Conservation (phyloP, 345 rosid genomes). For the Firmiana major region DNA sequence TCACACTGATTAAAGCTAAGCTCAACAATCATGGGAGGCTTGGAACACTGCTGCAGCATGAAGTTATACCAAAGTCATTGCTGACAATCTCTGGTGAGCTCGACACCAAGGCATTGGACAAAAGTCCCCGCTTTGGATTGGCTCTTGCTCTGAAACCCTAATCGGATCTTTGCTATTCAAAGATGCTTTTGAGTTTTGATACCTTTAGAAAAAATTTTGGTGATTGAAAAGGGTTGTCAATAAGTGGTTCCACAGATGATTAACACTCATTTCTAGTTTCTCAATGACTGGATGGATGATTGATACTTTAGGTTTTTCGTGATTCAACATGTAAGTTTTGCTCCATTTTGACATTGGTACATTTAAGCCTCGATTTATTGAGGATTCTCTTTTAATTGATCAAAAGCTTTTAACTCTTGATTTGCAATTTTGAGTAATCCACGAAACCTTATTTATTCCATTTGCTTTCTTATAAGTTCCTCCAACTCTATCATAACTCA, state of each 20-base stretch:
- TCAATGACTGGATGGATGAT: neutral
- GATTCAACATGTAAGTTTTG: slow-evolving; percentile 2
- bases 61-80: slow-evolving; percentile 69
- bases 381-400: neutral
- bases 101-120: slow-evolving; percentile 79
- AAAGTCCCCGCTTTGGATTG: slow-evolving; percentile 75
- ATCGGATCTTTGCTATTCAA: slow-evolving; percentile 8
- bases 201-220: slow-evolving; percentile 10
- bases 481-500: neutral
- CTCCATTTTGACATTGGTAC: neutral
- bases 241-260: slow-evolving; percentile 28
- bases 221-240: slow-evolving; percentile 36
- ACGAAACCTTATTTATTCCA: neutral
- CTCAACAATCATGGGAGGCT: slow-evolving; percentile 80
- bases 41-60: slow-evolving; percentile 83
- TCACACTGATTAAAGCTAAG: slow-evolving; percentile 77
- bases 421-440: neutral
- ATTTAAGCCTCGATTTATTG: neutral
- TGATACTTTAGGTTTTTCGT: neutral
- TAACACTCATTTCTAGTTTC: neutral
- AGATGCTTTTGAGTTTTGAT: slow-evolving; percentile 18
- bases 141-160: slow-evolving; percentile 77
- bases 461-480: neutral
- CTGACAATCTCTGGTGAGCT: slow-evolving; percentile 79
- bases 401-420: neutral